These are phyloP conservation scores for Blastobotrys apis DNA, from an alignment of 1,139 yeast species.

Conservation along the genomic window DNA sequence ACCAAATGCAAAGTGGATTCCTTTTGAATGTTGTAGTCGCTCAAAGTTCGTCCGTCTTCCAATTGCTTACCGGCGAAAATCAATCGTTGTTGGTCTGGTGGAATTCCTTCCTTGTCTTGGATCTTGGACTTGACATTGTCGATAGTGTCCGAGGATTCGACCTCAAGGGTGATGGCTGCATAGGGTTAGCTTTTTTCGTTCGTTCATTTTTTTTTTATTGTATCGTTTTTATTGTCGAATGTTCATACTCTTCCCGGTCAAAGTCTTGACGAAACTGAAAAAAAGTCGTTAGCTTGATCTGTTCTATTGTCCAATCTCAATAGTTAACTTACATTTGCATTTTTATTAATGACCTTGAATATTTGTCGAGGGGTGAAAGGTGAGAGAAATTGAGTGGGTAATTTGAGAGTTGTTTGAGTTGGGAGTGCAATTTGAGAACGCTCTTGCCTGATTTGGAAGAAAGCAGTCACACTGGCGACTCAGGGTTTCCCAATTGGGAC, in stretches of 20 bases:
- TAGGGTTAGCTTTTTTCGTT: slow-evolving; percentile 29
- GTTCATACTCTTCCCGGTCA: slow-evolving; percentile 59
- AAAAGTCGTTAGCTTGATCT: not conserved
- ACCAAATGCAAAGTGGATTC: slow-evolving; percentile 87
- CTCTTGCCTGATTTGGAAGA: not conserved
- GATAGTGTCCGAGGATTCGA: slow-evolving; percentile 90
- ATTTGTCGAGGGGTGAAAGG: slow-evolving; percentile 1
- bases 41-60: slow-evolving; percentile 88
- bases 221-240: too few species aligned
- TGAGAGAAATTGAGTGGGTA: slow-evolving; percentile 6
- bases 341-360: slow-evolving; percentile 11
- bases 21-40: slow-evolving; percentile 94
- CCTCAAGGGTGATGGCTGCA: slow-evolving; percentile 92
- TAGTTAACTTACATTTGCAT: slow-evolving; percentile 25
- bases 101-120: slow-evolving; percentile 93
- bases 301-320: not conserved
- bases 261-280: slow-evolving; percentile 59
- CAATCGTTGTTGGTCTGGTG: slow-evolving; percentile 91
- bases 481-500: slow-evolving; percentile 1
- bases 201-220: not conserved
- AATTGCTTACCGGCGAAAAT: slow-evolving; percentile 93
- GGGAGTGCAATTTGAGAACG: too few species aligned
- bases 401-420: not conserved
- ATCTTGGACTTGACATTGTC: slow-evolving; percentile 92
- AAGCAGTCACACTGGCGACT: not conserved